These are phyloP conservation scores for Verticillium albo-atrum DNA, from an alignment of 2,329 filamentous ascomycete genomes.

Conservation along the genomic window DNA sequence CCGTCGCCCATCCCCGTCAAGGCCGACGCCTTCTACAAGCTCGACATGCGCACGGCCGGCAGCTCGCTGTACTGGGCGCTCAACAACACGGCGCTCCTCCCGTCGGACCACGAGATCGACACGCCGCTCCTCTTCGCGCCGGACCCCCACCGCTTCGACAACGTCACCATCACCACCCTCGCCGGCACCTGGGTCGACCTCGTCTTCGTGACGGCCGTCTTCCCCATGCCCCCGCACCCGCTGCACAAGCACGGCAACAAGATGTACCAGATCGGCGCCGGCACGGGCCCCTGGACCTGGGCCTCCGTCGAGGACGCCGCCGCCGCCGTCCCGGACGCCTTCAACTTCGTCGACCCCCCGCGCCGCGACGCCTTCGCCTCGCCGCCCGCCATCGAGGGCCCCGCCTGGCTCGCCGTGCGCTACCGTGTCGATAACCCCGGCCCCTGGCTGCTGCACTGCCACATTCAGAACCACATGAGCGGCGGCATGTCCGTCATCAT, in stretches of 20 bases:
- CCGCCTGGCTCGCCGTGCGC: slow-evolving; percentile 44
- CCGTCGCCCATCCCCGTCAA: slow-evolving; percentile 32
- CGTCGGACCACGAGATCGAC: slow-evolving; percentile 27
- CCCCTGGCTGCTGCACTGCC: slow-evolving; percentile 52
- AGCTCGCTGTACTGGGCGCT: slow-evolving; percentile 50
- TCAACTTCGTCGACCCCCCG: slow-evolving; percentile 54
- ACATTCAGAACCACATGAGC: slow-evolving; percentile 47
- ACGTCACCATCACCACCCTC: slow-evolving; percentile 43
- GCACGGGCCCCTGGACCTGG: slow-evolving; percentile 47
- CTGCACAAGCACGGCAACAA: slow-evolving; percentile 63
- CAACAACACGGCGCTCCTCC: slow-evolving; percentile 38
- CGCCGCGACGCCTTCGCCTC: slow-evolving; percentile 45
- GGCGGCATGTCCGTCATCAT: slow-evolving; percentile 53
- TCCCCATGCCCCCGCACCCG: slow-evolving; percentile 50
- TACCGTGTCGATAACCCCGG: slow-evolving; percentile 50
- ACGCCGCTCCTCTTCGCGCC: slow-evolving; percentile 43
- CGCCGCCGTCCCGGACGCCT: slow-evolving; percentile 37
- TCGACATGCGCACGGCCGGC: slow-evolving; percentile 33
- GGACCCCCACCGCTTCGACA: slow-evolving; percentile 21
- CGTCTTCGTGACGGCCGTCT: slow-evolving; percentile 39
- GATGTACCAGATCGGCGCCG: slow-evolving; percentile 51
- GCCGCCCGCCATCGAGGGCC: slow-evolving; percentile 20
- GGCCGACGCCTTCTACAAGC: slow-evolving; percentile 40
- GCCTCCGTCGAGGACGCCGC: slow-evolving; percentile 47
- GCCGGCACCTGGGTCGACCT: slow-evolving; percentile 51